These are phyloP conservation scores for Trypanosoma avium DNA, from an alignment of 208 protist species.

Conservation along the genomic window DNA sequence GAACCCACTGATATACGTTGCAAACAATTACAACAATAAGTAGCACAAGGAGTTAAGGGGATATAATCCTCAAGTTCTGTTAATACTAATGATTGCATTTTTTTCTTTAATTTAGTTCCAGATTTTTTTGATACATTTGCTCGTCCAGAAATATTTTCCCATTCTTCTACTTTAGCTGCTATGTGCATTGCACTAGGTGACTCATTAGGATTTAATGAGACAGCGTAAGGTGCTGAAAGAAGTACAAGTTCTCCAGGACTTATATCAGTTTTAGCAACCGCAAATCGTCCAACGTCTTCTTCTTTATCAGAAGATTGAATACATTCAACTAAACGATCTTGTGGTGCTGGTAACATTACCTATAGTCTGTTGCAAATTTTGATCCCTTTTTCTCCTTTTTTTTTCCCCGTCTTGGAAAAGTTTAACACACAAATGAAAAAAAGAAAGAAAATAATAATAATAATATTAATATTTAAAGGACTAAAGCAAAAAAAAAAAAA, in stretches of 20 bases:
- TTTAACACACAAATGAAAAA: too few species aligned
- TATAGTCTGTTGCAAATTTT: too few species aligned
- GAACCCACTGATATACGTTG: conserved; percentile 39
- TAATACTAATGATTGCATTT: conserved; percentile 29
- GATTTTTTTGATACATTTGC: neutral
- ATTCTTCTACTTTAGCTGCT: conserved; percentile 28
- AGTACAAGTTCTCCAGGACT: conserved; percentile 64
- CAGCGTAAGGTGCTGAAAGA: conserved; percentile 43
- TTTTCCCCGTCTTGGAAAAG: too few species aligned
- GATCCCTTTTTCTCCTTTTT: too few species aligned
- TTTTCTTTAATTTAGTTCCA: neutral
- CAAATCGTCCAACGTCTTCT: conserved; percentile 49
- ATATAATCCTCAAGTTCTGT: neutral
- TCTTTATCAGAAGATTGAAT: conserved; percentile 25
- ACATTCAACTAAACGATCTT: conserved; percentile 32
- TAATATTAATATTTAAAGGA: too few species aligned
- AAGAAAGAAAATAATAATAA: too few species aligned
- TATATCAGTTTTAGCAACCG: conserved; percentile 40
- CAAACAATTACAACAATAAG: conserved; percentile 55
- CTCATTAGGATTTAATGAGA: conserved; percentile 49
- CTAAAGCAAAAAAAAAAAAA: too few species aligned
- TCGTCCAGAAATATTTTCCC: conserved; percentile 3
- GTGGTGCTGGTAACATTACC: conserved; percentile 24
- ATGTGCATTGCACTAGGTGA: conserved; percentile 51
- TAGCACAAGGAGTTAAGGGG: conserved; percentile 12